Evolutionary conservation across 2,329 filamentous ascomycete species (phyloP).

Genomic region (Phoma herbarum): DNA sequence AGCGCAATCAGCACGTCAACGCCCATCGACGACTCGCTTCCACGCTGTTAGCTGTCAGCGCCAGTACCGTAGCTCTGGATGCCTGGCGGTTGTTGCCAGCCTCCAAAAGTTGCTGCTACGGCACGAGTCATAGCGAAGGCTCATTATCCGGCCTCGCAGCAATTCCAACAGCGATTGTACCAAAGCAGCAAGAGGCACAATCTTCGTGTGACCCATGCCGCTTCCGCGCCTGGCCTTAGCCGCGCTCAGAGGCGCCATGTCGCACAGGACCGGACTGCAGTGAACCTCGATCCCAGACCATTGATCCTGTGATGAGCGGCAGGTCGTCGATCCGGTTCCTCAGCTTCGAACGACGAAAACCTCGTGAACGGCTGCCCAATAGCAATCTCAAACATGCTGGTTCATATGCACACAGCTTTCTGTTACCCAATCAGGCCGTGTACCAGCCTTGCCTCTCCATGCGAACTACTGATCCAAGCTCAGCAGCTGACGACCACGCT

Average conservation of each 20-base stretch:
- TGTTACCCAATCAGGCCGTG: slow-evolving; percentile 15
- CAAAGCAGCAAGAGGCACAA: slow-evolving; percentile 1
- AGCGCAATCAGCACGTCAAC: slow-evolving; percentile 1
- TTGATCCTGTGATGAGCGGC: slow-evolving; percentile 16
- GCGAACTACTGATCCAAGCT: slow-evolving; percentile 23
- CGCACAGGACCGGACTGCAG: slow-evolving; percentile 9
- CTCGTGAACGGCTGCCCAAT: slow-evolving; percentile 8
- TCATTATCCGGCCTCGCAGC: background rate
- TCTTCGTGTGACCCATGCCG: slow-evolving; percentile 16
- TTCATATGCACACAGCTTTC: slow-evolving; percentile 1
- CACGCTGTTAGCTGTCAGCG: slow-evolving; percentile 13
- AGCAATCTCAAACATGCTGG: background rate
- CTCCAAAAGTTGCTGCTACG: background rate
- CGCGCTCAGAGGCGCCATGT: slow-evolving; percentile 20
- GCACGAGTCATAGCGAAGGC: background rate
- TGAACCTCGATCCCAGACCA: slow-evolving; percentile 8
- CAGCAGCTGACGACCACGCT: slow-evolving; percentile 11
- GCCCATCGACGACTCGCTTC: slow-evolving; percentile 8
- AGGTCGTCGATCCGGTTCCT: slow-evolving; percentile 11
- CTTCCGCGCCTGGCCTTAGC: slow-evolving; percentile 18
- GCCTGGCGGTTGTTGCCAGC: slow-evolving; percentile 1
- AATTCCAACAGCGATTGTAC: background rate
- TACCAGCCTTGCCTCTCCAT: slow-evolving; percentile 18
- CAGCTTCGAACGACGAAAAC: slow-evolving; percentile 12
- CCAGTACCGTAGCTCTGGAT: slow-evolving; percentile 14